phyloP scores from a whole-genome alignment of 495 filamentous ascomycete genomes.

The Terfezia claveryi region DNA sequence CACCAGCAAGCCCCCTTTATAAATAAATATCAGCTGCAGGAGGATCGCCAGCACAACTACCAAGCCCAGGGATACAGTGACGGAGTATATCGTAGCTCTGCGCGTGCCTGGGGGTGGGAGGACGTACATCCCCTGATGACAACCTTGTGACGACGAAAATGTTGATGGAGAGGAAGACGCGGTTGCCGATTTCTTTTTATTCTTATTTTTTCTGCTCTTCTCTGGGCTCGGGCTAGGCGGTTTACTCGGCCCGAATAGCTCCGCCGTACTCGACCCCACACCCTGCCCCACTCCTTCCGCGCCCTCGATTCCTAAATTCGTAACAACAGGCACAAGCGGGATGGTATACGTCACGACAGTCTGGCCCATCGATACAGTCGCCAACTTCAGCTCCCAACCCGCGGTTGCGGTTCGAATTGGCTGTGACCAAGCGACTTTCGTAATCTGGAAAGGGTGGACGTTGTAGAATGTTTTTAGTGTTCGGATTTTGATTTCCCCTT shows the following conservation, averaged over 20 bases:
- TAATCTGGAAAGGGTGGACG: slow-evolving; percentile 71
- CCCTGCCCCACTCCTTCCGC: too few species aligned
- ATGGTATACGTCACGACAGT: slow-evolving; percentile 70
- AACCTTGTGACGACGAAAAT: too few species aligned
- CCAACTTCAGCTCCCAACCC: slow-evolving; percentile 25
- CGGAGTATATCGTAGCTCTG: slow-evolving; percentile 6
- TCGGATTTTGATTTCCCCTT: slow-evolving; percentile 22
- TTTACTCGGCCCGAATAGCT: too few species aligned
- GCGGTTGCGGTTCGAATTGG: slow-evolving; percentile 17
- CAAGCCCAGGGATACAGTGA: slow-evolving; percentile 10
- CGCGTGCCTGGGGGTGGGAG: not conserved
- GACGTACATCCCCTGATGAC: not conserved
- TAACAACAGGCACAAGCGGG: slow-evolving; percentile 28
- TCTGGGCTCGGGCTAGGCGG: too few species aligned
- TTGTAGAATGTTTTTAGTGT: slow-evolving; percentile 40
- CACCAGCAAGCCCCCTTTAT: not conserved
- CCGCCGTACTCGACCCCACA: not conserved
- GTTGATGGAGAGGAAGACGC: not conserved
- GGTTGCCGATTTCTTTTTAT: not conserved
- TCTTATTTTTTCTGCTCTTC: too few species aligned
- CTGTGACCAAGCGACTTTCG: slow-evolving; percentile 54
- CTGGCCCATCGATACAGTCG: slow-evolving; percentile 66
- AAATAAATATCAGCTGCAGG: slow-evolving; percentile 13
- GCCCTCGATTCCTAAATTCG: not conserved
- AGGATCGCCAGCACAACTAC: slow-evolving; percentile 12